phyloP scores from a whole-genome alignment of 768 basidiomycete species.

The Rhodocollybia butyracea region DNA sequence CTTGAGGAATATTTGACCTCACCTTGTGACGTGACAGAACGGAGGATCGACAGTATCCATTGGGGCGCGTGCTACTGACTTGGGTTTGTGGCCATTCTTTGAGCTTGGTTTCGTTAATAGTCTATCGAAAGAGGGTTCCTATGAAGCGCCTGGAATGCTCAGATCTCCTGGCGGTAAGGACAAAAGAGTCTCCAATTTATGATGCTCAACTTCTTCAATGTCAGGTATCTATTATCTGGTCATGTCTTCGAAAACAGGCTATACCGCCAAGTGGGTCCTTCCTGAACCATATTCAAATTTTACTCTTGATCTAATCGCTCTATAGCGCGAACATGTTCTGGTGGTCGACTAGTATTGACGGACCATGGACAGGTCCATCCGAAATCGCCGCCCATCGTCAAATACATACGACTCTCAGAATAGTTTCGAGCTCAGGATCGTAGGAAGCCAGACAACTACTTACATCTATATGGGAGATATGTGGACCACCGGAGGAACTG shows the following conservation, averaged over 20 bases:
- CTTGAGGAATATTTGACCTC: neutral
- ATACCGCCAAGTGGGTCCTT: slow-evolving; percentile 23
- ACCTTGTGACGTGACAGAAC: neutral
- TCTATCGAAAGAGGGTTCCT: neutral
- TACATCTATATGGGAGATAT: slow-evolving; percentile 10
- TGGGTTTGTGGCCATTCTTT: neutral
- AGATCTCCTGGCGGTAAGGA: slow-evolving; percentile 1
- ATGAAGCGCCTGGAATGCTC: neutral
- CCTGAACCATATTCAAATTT: slow-evolving; percentile 20
- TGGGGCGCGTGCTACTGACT: neutral
- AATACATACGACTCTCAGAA: slow-evolving; percentile 13
- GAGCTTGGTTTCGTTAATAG: neutral
- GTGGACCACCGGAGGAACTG: slow-evolving; percentile 7
- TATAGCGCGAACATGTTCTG: slow-evolving; percentile 18
- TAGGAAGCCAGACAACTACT: slow-evolving; percentile 6
- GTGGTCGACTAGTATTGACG: neutral
- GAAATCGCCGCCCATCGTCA: neutral
- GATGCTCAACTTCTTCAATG: neutral
- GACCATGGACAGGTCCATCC: neutral
- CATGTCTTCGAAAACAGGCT: slow-evolving; percentile 27
- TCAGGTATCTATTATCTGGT: slow-evolving; percentile 19
- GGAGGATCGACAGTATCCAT: slow-evolving; percentile 4
- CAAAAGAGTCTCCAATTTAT: neutral
- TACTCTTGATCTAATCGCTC: slow-evolving; percentile 21
- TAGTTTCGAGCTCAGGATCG: slow-evolving; percentile 4